These are phyloP conservation scores for Debaryomycetaceae sp. DNA, from an alignment of 1,139 yeast species.

Conservation along the genomic window DNA sequence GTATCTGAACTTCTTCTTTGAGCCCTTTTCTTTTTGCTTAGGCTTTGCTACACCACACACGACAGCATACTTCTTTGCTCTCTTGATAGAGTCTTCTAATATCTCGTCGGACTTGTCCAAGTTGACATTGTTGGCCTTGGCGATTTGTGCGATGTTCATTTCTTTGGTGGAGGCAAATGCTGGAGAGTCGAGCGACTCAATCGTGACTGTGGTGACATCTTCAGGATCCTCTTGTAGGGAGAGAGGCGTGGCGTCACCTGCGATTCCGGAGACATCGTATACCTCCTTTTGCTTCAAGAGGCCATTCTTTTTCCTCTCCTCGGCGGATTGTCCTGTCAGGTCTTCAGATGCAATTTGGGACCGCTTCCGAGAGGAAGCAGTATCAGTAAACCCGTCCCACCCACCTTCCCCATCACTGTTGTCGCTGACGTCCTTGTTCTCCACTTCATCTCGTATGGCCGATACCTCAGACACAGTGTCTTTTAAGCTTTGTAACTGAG, in stretches of 20 bases:
- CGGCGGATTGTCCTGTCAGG: conserved; percentile 30
- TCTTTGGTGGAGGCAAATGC: conserved; percentile 27
- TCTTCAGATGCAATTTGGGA: conserved; percentile 21
- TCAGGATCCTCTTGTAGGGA: conserved; percentile 30
- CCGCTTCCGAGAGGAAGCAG: conserved; percentile 9
- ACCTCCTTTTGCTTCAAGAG: conserved; percentile 42
- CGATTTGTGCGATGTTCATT: conserved; percentile 47
- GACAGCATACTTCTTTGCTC: conserved; percentile 73
- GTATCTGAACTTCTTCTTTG: conserved; percentile 84
- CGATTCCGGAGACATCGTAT: conserved; percentile 27
- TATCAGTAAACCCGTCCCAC: conserved; percentile 6
- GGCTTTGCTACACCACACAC: conserved; percentile 52
- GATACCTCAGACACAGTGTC: conserved; percentile 48
- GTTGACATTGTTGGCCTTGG: conserved; percentile 62
- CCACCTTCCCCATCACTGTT: conserved; percentile 13
- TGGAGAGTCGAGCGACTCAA: conserved; percentile 53
- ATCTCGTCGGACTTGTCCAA: conserved; percentile 57
- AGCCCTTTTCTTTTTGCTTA: conserved; percentile 25
- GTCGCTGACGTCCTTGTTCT: conserved; percentile 24
- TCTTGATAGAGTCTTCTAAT: conserved; percentile 58
- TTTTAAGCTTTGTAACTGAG: conserved; percentile 56
- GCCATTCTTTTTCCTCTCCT: conserved; percentile 25
- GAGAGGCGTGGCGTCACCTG: conserved; percentile 16
- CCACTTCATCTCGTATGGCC: conserved; percentile 30
- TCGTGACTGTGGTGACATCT: conserved; percentile 51